These are phyloP conservation scores for Blastobotrys raffinosifermentans DNA, from an alignment of 1,139 yeast genomes.

Conservation along the genomic window DNA sequence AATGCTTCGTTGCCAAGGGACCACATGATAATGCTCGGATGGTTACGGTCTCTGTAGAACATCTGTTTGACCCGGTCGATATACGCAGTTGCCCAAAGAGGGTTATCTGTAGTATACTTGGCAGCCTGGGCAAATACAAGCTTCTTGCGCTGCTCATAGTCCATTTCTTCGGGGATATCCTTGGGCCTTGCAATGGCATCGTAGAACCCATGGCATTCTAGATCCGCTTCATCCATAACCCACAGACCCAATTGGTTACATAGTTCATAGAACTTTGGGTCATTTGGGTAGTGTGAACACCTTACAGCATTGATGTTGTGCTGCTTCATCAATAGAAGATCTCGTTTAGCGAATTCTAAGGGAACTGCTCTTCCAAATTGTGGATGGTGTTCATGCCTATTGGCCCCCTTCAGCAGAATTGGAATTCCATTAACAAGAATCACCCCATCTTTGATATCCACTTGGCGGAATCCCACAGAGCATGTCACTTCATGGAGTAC, in stretches of 20 bases:
- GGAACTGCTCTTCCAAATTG: conserved; percentile 35
- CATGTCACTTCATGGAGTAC: conserved; percentile 13
- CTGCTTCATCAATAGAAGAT: conserved; percentile 31
- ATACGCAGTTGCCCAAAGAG: conserved; percentile 31
- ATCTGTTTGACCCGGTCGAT: conserved; percentile 32
- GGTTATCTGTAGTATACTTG: conserved; percentile 28
- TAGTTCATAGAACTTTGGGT: conserved; percentile 15
- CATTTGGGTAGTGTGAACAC: conserved; percentile 33
- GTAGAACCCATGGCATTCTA: conserved; percentile 35
- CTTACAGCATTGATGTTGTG: conserved; percentile 35
- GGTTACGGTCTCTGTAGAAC: conserved; percentile 32
- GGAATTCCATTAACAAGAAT: conserved; percentile 30
- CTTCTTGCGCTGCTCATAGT: conserved; percentile 11
- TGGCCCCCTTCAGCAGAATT: conserved; percentile 32
- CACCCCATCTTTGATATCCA: conserved; percentile 28
- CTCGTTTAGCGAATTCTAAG: conserved; percentile 28
- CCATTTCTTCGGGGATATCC: conserved; percentile 13
- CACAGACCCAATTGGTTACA: conserved; percentile 31
- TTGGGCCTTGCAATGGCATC: conserved; percentile 15
- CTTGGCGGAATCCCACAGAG: conserved; percentile 31
- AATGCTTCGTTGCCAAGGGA: conserved; percentile 37
- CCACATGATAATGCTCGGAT: conserved; percentile 35
- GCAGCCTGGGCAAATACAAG: conserved; percentile 13
- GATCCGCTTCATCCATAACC: conserved; percentile 36
- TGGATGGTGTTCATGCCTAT: conserved; percentile 36